Conservation (phyloP, 306 rosid species). For the Sesbania bispinosa region DNA sequence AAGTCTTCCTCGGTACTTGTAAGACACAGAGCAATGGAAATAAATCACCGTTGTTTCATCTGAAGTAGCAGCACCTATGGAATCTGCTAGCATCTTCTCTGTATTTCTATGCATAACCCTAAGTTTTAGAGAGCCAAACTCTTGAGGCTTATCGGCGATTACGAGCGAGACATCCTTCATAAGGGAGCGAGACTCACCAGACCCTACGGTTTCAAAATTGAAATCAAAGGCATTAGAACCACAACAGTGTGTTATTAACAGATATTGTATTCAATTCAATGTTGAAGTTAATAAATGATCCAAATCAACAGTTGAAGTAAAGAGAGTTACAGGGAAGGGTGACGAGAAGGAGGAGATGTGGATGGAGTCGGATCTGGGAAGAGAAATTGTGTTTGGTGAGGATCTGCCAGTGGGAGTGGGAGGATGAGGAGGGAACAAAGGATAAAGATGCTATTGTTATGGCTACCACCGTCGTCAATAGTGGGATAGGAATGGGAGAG, state of each 20-base stretch:
- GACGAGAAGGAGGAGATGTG: conserved; percentile 67
- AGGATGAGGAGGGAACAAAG: conserved; percentile 18
- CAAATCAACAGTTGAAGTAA: too few species aligned
- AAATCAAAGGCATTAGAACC: conserved; percentile 15
- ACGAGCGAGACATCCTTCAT: conserved; percentile 48
- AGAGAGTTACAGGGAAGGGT: conserved; percentile 61
- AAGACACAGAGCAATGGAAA: conserved; percentile 62
- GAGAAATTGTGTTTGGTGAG: conserved; percentile 79
- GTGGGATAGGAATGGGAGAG: too few species aligned
- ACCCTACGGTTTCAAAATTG: conserved; percentile 57
- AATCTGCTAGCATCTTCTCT: conserved; percentile 59
- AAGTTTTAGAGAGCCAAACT: conserved; percentile 51
- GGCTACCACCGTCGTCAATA: not conserved
- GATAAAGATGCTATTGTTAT: not conserved
- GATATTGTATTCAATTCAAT: too few species aligned
- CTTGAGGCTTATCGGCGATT: conserved; percentile 27
- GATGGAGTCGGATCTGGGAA: conserved; percentile 81
- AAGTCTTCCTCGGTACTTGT: conserved; percentile 70
- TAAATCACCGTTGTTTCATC: conserved; percentile 51
- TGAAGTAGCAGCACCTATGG: conserved; percentile 49
- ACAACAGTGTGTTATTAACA: too few species aligned
- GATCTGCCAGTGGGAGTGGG: conserved; percentile 56
- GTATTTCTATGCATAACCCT: conserved; percentile 53
- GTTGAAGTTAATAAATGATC: too few species aligned
- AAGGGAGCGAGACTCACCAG: conserved; percentile 80